These are phyloP conservation scores for Notholithocarpus densiflorus DNA, from an alignment of 306 rosid genomes.

Conservation along the genomic window DNA sequence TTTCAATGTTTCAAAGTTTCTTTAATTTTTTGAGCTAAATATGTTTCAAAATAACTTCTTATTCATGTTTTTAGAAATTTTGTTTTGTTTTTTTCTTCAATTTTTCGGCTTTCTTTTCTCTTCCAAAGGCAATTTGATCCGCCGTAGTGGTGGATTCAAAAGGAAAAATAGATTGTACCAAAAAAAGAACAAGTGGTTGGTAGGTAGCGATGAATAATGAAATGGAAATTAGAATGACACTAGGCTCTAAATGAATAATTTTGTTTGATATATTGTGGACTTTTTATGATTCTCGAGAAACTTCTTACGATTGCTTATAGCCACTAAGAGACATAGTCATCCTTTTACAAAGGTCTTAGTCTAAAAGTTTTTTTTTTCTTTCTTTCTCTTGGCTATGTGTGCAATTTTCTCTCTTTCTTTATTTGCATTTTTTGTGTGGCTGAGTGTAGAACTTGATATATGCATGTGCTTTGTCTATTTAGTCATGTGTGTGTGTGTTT, in stretches of 20 bases:
- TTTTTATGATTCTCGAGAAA: not conserved
- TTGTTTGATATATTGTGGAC: not conserved
- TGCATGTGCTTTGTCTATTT: not conserved
- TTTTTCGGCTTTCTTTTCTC: not conserved
- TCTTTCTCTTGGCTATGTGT: not conserved
- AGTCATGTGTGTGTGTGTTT: no score
- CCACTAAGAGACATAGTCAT: constrained; percentile 27
- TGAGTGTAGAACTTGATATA: not conserved
- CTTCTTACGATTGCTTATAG: constrained; percentile 9
- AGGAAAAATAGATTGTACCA: not conserved
- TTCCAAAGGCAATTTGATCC: not conserved
- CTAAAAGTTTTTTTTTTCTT: not conserved
- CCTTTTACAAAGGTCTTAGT: constrained; percentile 17
- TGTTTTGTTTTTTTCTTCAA: not conserved
- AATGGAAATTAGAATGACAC: not conserved
- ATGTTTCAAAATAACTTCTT: not conserved
- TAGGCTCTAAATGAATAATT: not conserved
- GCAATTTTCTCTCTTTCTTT: constrained; percentile 3
- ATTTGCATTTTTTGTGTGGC: not conserved
- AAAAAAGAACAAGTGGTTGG: not conserved
- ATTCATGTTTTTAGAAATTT: not conserved
- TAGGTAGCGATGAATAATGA: not conserved
- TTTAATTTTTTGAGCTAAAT: no score
- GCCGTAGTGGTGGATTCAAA: not conserved
- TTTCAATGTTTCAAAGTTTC: not conserved